A percentile compares a stretch with the other conserved stretches of the same genome.
These are phyloP conservation scores for Cladosporium sphaerospermum DNA, from an alignment of 2,329 filamentous ascomycete genomes.

Conservation along the genomic window DNA sequence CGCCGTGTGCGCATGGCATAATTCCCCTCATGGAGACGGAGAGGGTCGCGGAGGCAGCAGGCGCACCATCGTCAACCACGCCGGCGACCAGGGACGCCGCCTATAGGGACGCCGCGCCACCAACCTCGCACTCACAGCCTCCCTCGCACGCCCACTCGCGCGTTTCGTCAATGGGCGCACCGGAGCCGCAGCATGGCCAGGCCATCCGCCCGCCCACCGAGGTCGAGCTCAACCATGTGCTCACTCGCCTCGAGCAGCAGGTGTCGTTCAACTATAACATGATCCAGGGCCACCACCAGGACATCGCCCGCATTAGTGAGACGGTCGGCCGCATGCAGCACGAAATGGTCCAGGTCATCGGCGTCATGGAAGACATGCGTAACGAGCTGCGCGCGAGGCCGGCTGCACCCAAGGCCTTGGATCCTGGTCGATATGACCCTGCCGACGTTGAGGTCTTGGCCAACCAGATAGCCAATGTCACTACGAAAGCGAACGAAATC, in stretches of 20 bases:
- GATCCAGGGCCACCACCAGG: slow-evolving; percentile 35
- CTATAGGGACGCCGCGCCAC: slow-evolving; percentile 5
- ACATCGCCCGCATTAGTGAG: slow-evolving; percentile 37
- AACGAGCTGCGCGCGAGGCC: slow-evolving; percentile 30
- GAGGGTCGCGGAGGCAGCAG: slow-evolving; percentile 6
- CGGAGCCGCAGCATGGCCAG: slow-evolving; percentile 8
- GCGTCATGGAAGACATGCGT: slow-evolving; percentile 31
- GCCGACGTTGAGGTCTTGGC: slow-evolving; percentile 41
- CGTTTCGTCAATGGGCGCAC: slow-evolving; percentile 10
- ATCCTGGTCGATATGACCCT: slow-evolving; percentile 22
- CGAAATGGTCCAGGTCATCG: slow-evolving; percentile 32
- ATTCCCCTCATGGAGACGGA: slow-evolving; percentile 8
- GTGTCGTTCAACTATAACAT: slow-evolving; percentile 41
- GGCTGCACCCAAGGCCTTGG: slow-evolving; percentile 12
- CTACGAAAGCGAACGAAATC: slow-evolving; percentile 40
- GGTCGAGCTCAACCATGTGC: neutral
- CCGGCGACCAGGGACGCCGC: slow-evolving; percentile 5
- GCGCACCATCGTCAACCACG: slow-evolving; percentile 4
- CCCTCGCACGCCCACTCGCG: slow-evolving; percentile 8
- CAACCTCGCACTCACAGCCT: slow-evolving; percentile 1
- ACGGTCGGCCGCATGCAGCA: slow-evolving; percentile 34
- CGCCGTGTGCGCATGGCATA: slow-evolving; percentile 9
- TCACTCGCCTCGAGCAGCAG: slow-evolving; percentile 41
- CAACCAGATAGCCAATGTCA: slow-evolving; percentile 34
- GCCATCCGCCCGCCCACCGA: neutral